Evolutionary conservation across 768 basidiomycete species (phyloP).

Genomic region (Mycena pura): DNA sequence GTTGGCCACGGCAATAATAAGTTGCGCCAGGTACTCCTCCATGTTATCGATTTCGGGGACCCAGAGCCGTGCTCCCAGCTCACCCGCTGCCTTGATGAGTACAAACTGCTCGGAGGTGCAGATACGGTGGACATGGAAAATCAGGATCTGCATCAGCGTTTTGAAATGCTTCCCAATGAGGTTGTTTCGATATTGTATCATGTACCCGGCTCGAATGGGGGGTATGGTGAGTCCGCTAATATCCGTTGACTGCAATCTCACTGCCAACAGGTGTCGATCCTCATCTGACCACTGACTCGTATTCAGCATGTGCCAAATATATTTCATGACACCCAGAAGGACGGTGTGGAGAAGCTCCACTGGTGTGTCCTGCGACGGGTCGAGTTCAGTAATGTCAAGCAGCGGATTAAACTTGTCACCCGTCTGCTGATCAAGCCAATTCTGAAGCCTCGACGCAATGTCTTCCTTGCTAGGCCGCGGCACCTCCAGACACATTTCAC

Average conservation of each 20-base stretch:
- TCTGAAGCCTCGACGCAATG: not conserved
- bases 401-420: constrained; percentile 16
- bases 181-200: constrained; percentile 41
- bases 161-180: constrained; percentile 46
- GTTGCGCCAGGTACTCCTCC: constrained; percentile 37
- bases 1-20: too few relatives aligned
- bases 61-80: constrained; percentile 40
- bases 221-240: constrained; percentile 25
- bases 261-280: constrained; percentile 29
- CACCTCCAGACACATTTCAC: too few relatives aligned
- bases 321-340: constrained; percentile 44
- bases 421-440: constrained; percentile 7
- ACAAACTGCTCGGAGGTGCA: constrained; percentile 27
- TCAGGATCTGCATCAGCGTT: constrained; percentile 35
- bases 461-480: too few relatives aligned
- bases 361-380: too few relatives aligned
- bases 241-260: constrained; percentile 33
- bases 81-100: constrained; percentile 29
- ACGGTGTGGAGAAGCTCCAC: constrained; percentile 45
- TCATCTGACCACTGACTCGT: too few relatives aligned
- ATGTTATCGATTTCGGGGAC: constrained; percentile 38
- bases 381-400: not conserved
- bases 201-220: constrained; percentile 34
- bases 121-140: constrained; percentile 40
- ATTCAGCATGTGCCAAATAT: constrained; percentile 43